Conservation (phyloP, 2,329 filamentous ascomycete genomes). For the Stenocarpella maydis region DNA sequence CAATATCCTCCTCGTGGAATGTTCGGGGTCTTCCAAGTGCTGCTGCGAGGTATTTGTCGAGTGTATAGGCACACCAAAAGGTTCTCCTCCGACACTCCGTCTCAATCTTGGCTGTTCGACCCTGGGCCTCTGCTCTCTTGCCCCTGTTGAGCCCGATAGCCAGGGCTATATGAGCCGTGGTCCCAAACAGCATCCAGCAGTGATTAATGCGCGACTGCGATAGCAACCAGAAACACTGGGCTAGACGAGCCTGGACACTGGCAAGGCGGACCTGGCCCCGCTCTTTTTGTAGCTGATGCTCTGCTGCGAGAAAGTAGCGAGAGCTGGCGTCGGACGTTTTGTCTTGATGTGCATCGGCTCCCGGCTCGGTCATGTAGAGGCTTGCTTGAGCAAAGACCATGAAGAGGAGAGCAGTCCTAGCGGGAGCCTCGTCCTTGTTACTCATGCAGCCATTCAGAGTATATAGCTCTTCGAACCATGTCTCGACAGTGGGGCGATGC, state of each 20-base stretch:
- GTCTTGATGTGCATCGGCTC: neutral
- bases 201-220: conserved; percentile 56
- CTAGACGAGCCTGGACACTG: conserved; percentile 51
- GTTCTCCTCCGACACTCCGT: conserved; percentile 52
- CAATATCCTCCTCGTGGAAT: conserved; percentile 72
- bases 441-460: conserved; percentile 51
- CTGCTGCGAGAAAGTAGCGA: conserved; percentile 46
- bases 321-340: conserved; percentile 37
- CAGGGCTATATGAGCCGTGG: conserved; percentile 48
- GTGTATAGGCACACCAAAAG: conserved; percentile 71
- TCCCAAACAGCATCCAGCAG: conserved; percentile 57
- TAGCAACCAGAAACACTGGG: conserved; percentile 54
- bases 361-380: conserved; percentile 46
- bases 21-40: conserved; percentile 67
- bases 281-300: conserved; percentile 50
- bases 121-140: conserved; percentile 38
- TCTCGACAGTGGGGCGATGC: conserved; percentile 51
- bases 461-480: conserved; percentile 56
- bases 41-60: conserved; percentile 71
- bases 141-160: conserved; percentile 52
- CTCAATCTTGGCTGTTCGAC: conserved; percentile 45
- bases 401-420: conserved; percentile 46
- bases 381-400: conserved; percentile 60
- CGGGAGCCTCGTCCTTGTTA: conserved; percentile 49
- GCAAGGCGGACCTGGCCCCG: conserved; percentile 48